Evolutionary conservation across 2,329 filamentous ascomycete genomes (phyloP).

Genomic region (Claviceps sp.): DNA sequence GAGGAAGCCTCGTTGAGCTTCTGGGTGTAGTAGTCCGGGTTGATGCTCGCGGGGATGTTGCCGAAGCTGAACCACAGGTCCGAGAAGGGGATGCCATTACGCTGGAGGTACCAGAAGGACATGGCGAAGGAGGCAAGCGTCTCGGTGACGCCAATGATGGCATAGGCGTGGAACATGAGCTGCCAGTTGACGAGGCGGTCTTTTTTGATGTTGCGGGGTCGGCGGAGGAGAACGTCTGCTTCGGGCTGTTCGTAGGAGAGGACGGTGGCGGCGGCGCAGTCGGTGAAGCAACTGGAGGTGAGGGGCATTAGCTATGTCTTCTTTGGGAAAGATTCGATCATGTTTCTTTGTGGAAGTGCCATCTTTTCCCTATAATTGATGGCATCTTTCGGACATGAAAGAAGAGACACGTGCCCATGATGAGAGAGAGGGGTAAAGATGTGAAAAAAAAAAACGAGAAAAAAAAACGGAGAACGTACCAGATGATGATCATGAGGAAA

Average conservation of each 20-base stretch:
- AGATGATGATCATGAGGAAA: slow-evolving; percentile 59
- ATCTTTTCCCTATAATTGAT: too few relatives aligned
- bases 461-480: slow-evolving; percentile 21
- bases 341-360: not conserved
- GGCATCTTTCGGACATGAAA: too few relatives aligned
- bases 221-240: slow-evolving; percentile 57
- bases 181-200: slow-evolving; percentile 63
- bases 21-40: slow-evolving; percentile 37
- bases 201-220: slow-evolving; percentile 52
- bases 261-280: slow-evolving; percentile 58
- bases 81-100: slow-evolving; percentile 50
- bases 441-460: not conserved
- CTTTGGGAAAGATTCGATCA: not conserved
- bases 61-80: slow-evolving; percentile 58
- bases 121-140: slow-evolving; percentile 48
- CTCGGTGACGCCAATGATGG: slow-evolving; percentile 52
- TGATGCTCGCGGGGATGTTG: slow-evolving; percentile 31
- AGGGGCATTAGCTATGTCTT: not conserved
- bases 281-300: slow-evolving; percentile 52
- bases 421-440: not conserved
- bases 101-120: slow-evolving; percentile 52
- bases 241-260: slow-evolving; percentile 68
- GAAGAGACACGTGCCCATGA: too few relatives aligned
- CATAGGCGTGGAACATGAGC: slow-evolving; percentile 60
- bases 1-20: slow-evolving; percentile 53